Evolutionary conservation across 257 asterid species (phyloP).

Genomic region (Ajuga chamaepitys): DNA sequence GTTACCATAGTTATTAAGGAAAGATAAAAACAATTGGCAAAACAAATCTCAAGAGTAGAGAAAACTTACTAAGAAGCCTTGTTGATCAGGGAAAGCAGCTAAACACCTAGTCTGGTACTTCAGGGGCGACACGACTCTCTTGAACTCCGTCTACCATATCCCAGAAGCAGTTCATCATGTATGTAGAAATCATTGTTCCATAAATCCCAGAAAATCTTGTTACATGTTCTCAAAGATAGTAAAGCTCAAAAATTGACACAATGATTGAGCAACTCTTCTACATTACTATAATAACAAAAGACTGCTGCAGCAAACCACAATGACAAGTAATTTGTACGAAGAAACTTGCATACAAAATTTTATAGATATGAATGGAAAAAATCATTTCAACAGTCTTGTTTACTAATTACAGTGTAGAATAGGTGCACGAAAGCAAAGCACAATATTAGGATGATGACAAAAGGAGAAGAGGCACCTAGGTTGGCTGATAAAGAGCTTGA

Average conservation of each 20-base stretch:
- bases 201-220: conserved; percentile 4
- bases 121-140: conserved; percentile 75
- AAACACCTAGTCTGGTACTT: conserved; percentile 96
- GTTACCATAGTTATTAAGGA: conserved; percentile 7
- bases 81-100: conserved; percentile 98
- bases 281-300: conserved; percentile 8
- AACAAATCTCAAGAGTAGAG: conserved; percentile 4
- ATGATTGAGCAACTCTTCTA: not conserved
- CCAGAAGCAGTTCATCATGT: conserved; percentile 14
- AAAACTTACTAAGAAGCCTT: conserved; percentile 84
- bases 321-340: no score
- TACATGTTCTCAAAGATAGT: not conserved
- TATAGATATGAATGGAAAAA: no score
- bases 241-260: not conserved
- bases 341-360: no score
- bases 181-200: conserved; percentile 5
- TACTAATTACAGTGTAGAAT: no score
- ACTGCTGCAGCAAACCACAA: not conserved
- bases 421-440: no score
- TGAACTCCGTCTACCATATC: conserved; percentile 65
- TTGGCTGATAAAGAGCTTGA: no score
- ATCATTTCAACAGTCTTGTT: no score
- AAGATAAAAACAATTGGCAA: not conserved
- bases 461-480: no score
- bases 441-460: no score